Conservation (phyloP, 2,329 filamentous ascomycete species). For the Talaromyces sp. region DNA sequence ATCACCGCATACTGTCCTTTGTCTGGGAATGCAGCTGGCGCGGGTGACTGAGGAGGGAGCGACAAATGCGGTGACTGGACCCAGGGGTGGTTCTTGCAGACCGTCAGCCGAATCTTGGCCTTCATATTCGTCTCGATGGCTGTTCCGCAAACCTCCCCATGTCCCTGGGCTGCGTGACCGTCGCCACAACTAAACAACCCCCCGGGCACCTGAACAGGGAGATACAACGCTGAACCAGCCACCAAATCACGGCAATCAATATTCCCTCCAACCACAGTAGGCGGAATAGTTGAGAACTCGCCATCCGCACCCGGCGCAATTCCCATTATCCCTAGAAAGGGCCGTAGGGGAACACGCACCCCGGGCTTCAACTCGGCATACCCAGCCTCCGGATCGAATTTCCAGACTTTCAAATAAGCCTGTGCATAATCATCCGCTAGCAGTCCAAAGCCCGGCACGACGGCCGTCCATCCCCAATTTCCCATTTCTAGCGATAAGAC, state of each 20-base stretch:
- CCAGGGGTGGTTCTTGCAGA: constrained; percentile 47
- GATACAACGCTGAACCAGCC: constrained; percentile 46
- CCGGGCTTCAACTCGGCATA: constrained; percentile 47
- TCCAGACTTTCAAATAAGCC: constrained; percentile 49
- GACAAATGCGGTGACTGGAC: constrained; percentile 49
- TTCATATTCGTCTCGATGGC: constrained; percentile 54
- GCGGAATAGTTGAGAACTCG: constrained; percentile 50
- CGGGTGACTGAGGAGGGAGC: constrained; percentile 31
- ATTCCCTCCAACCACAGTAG: constrained; percentile 53
- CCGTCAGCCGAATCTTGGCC: constrained; percentile 48
- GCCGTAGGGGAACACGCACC: constrained; percentile 49
- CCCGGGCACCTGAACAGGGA: constrained; percentile 49
- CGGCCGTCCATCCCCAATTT: constrained; percentile 53
- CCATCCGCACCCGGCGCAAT: constrained; percentile 47
- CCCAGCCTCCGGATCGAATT: constrained; percentile 38
- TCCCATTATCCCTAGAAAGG: constrained; percentile 54
- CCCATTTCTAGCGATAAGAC: constrained; percentile 46
- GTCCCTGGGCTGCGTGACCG: constrained; percentile 53
- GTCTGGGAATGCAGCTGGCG: constrained; percentile 26
- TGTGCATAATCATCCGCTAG: constrained; percentile 48
- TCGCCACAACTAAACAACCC: constrained; percentile 55
- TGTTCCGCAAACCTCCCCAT: constrained; percentile 55
- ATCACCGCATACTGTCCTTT: constrained; percentile 47
- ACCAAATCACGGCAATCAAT: constrained; percentile 52
- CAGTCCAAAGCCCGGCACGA: constrained; percentile 51